phyloP scores from a whole-genome alignment of 176 grass and related monocot genomes.

The Hyparrhenia diplandra region DNA sequence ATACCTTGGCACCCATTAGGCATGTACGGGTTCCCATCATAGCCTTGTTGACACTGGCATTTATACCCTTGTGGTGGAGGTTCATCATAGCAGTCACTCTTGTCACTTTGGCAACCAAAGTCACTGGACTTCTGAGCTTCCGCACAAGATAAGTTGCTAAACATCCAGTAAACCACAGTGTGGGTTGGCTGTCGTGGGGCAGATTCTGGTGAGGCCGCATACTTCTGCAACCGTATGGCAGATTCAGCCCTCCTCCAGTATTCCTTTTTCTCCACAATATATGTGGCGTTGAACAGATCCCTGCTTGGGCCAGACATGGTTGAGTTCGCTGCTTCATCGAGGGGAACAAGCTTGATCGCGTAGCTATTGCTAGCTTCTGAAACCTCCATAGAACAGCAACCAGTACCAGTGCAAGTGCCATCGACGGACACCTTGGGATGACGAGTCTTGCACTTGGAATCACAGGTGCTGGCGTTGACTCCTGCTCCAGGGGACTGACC shows the following conservation, averaged over 20 bases:
- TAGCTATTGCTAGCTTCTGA: not conserved
- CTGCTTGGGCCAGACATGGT: not conserved
- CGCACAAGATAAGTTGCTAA: not conserved
- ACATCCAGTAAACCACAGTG: not conserved
- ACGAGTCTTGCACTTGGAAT: not conserved
- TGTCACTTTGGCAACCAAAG: constrained; percentile 19
- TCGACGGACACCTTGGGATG: not conserved
- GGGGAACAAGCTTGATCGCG: not conserved
- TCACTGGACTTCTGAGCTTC: not conserved
- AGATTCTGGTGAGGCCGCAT: not conserved
- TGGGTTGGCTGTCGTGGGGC: not conserved
- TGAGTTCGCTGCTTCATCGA: not conserved
- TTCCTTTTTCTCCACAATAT: not conserved
- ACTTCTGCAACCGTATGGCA: not conserved
- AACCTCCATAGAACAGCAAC: not conserved
- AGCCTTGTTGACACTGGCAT: constrained; percentile 43
- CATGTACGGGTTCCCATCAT: constrained; percentile 51
- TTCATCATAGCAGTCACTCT: constrained; percentile 20
- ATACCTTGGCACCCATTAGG: constrained; percentile 12
- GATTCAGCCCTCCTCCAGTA: not conserved
- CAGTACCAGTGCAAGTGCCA: not conserved
- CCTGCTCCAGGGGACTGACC: not conserved
- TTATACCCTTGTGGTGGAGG: constrained; percentile 36
- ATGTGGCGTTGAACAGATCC: not conserved
- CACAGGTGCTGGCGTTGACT: not conserved